Conservation (phyloP, 495 filamentous ascomycete genomes). For the Neurospora pannonica region DNA sequence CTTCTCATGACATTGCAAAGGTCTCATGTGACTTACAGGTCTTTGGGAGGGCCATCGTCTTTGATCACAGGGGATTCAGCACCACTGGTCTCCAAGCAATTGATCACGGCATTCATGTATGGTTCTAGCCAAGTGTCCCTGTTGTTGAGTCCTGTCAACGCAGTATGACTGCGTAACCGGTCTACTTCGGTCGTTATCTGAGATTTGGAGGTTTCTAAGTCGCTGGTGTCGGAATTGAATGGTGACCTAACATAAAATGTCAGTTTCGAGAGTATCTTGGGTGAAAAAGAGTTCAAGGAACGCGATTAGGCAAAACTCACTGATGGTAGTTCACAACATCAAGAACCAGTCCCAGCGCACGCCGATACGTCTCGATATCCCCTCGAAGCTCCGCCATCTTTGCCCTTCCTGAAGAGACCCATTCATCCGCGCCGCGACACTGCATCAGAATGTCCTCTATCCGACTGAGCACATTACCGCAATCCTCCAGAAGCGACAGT, state of each 20-base stretch:
- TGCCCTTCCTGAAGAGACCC: constrained; percentile 6
- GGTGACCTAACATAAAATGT: not conserved
- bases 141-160: not conserved
- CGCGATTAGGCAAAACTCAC: not conserved
- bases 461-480: constrained; percentile 8
- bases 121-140: constrained; percentile 1
- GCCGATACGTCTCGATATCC: constrained; percentile 10
- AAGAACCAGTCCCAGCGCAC: constrained; percentile 12
- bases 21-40: not conserved
- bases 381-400: constrained; percentile 7
- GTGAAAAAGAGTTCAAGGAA: not conserved
- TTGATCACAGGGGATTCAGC: not conserved
- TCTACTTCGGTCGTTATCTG: constrained; percentile 9
- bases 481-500: constrained; percentile 13
- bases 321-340: constrained; percentile 15
- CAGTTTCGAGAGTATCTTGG: not conserved
- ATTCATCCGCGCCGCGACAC: constrained; percentile 10
- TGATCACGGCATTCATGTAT: constrained; percentile 11
- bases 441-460: constrained; percentile 11
- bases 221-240: not conserved
- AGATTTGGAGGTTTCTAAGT: not conserved
- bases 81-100: not conserved
- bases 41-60: not conserved
- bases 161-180: not conserved
- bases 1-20: not conserved